Conservation (phyloP, 1,284 basidiomycete species). For the Cryptococcus amylolentus region DNA sequence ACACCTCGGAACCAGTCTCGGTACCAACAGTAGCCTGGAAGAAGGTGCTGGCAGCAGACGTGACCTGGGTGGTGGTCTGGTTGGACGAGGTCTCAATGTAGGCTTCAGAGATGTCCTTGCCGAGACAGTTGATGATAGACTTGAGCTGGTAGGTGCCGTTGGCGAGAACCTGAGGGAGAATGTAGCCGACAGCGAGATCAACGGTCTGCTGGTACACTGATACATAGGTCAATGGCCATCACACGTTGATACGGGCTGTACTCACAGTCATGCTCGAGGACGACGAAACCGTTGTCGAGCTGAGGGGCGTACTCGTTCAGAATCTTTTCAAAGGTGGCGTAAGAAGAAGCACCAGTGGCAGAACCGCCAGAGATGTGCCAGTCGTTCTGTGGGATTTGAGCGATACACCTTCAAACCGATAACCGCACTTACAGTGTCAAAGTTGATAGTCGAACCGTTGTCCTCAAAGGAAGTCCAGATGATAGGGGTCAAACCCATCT, state of each 20-base stretch:
- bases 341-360: constrained; percentile 62
- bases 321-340: constrained; percentile 50
- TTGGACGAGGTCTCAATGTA: constrained; percentile 50
- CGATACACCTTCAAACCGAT: neutral
- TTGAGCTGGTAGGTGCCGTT: constrained; percentile 55
- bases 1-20: constrained; percentile 26
- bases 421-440: constrained; percentile 66
- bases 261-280: constrained; percentile 38
- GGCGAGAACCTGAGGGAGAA: constrained; percentile 66
- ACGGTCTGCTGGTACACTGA: constrained; percentile 71
- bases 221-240: neutral
- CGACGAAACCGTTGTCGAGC: constrained; percentile 68
- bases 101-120: constrained; percentile 52
- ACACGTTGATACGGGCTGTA: neutral
- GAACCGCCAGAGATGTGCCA: constrained; percentile 75
- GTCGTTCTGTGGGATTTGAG: constrained; percentile 53
- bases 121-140: constrained; percentile 64
- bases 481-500: constrained; percentile 47
- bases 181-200: constrained; percentile 82
- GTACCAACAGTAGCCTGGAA: constrained; percentile 40
- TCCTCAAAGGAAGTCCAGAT: constrained; percentile 43
- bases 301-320: constrained; percentile 41
- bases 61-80: constrained; percentile 35
- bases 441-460: constrained; percentile 53
- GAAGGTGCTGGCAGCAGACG: constrained; percentile 24